These are phyloP conservation scores for Nemania bipapillata DNA, from an alignment of 2,329 filamentous ascomycete genomes.

Conservation along the genomic window DNA sequence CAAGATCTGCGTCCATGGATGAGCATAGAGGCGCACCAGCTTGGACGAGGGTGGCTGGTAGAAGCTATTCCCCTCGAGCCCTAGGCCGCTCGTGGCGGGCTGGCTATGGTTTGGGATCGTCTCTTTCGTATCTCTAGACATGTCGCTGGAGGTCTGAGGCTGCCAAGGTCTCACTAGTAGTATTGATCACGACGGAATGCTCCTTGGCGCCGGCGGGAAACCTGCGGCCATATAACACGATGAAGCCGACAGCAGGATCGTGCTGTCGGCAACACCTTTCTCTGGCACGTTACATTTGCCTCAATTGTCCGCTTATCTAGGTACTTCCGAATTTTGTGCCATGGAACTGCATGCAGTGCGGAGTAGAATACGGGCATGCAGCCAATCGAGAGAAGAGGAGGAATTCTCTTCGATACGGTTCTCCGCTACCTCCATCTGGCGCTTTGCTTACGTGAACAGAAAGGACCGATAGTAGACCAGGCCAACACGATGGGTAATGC, in stretches of 20 bases:
- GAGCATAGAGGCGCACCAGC: constrained; percentile 30
- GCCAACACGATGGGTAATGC: too few relatives aligned
- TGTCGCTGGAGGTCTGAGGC: not conserved
- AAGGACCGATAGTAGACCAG: too few relatives aligned
- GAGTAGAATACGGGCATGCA: not conserved
- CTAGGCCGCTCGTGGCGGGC: not conserved
- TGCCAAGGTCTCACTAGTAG: not conserved
- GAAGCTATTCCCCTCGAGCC: not conserved
- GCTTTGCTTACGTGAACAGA: too few relatives aligned
- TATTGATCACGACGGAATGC: not conserved
- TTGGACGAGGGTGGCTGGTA: constrained; percentile 10
- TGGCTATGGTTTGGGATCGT: not conserved
- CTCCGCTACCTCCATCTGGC: not conserved
- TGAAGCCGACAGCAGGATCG: not conserved
- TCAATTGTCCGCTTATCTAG: not conserved
- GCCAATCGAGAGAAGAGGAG: constrained; percentile 9
- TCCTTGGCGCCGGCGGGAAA: not conserved
- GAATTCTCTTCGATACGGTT: not conserved
- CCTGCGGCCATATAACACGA: not conserved
- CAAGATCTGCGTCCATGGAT: constrained; percentile 36
- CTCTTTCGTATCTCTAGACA: constrained; percentile 20
- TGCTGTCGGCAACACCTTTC: not conserved
- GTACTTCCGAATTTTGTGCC: not conserved
- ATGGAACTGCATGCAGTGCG: not conserved
- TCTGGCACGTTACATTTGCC: constrained; percentile 13